Base-by-base conservation (phyloP, 352 stramenopile species). In the Phytopythium chamaehyphon region DNA sequence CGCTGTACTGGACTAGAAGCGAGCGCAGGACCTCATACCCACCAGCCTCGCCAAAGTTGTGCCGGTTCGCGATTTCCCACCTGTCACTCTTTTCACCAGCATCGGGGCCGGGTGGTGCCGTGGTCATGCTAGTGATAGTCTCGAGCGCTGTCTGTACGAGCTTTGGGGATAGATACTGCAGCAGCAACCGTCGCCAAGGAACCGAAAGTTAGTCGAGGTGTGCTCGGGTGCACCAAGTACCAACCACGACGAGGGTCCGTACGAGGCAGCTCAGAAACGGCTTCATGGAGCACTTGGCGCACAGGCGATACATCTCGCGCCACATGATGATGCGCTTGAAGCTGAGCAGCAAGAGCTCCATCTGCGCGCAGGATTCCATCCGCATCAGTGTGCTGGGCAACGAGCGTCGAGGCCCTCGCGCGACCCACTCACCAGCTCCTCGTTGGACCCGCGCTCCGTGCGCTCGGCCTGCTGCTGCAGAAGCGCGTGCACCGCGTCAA, bases 261-360 rank as follows among this genome's bases (percentile, higher is more conserved):
- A 85, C 76, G 49, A 87, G 55, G 52, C 77, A 94, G 49, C 70
- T 74, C 24, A 94, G 64, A 39, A 94, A 86, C 10, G 83, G 83
- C 59, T 90, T 92, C 59, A 90, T 75, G 16, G 79, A 88, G 62
- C 77, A 92, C 61, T 90, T 92, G 49, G 76, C 76, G 40, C 80
- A 85, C 18, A 92, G 56, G 28, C 78, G 82, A 52, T 92, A 88
- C 47, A 94, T 76, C 47, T 94, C 81, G 26, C 79, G 64, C 81
- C 79, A 94, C 40, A 73, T 55, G 44, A 94, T 86, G 36, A 94
- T 62, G 16, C 81, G 81, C 37, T 81, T 77, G 61, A 92, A 89
- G 40, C 56, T 85, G 35, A 66, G 74, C 37, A 94, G 58, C 36
- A 88, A 57, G 19, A 88, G 60, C 37, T 80, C 73, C 33, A 82